These are phyloP conservation scores for Aspergillus tubingensis DNA, from an alignment of 2,329 filamentous ascomycete genomes.

Conservation along the genomic window DNA sequence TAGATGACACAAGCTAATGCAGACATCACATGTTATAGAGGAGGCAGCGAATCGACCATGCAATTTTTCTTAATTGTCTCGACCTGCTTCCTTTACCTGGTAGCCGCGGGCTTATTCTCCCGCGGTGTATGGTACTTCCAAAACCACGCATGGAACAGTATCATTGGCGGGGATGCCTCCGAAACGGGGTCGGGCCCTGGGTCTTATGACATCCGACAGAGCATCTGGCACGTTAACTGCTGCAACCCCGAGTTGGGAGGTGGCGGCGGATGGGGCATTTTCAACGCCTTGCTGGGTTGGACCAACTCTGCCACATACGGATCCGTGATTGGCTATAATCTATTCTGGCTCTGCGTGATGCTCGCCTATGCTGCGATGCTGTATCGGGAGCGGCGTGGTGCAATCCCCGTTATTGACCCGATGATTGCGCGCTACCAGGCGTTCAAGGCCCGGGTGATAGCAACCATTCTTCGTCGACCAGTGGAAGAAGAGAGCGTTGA, in stretches of 20 bases:
- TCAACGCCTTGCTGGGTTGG: conserved; percentile 86
- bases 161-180: conserved; percentile 57
- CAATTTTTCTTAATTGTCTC: conserved; percentile 77
- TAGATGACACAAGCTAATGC: background rate
- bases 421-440: background rate
- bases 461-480: background rate
- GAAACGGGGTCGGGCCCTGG: conserved; percentile 69
- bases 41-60: conserved; percentile 62
- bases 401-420: background rate
- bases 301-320: conserved; percentile 85
- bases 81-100: conserved; percentile 79
- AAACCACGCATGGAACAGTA: conserved; percentile 65
- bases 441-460: background rate
- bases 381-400: conserved; percentile 62
- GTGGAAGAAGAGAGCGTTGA: background rate
- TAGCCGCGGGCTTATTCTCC: conserved; percentile 79
- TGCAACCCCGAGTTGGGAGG: conserved; percentile 73
- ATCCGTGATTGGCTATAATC: conserved; percentile 81
- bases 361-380: conserved; percentile 64
- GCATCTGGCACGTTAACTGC: conserved; percentile 84
- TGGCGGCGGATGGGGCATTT: conserved; percentile 80
- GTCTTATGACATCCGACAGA: conserved; percentile 75
- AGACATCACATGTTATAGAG: conserved; percentile 34
- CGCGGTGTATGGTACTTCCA: conserved; percentile 74
- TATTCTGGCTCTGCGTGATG: conserved; percentile 80